Evolutionary conservation across 805 yeast species (phyloP), one percentile per base, ranked within the genome.

Genomic region (Candida parachauliodes): DNA sequence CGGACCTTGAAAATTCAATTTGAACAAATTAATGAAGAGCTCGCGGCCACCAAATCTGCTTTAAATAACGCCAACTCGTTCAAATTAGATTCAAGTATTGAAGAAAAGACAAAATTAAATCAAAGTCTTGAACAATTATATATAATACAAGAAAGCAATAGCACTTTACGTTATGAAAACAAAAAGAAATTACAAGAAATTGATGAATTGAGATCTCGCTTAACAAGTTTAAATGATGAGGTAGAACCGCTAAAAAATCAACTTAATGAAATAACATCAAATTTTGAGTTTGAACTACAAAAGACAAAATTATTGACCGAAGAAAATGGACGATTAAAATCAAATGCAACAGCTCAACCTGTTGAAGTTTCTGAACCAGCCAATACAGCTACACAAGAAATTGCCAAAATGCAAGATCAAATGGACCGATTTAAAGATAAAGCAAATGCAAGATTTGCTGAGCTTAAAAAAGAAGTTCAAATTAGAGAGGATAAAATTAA

Each of bases 101-200:
- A 39, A 16, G 76, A 69, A 36, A 79, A 78, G 38, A 57, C 65
- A 5, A 64, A 68, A 29, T 51, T 82, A 15, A 41, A 71, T 40
- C 68, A 70, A 34, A 81, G 79, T 48, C 60, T 81, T 36, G 73
- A 79, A 40, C 83, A 82, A 45, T 55, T 83, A 54, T 78, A 76
- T 47, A 62, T 82, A 18, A 57, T 83, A 38, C 68, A 84, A 36
- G 91, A 83, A 55, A 81, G 87, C 48, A 83, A 83, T 48, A 61
- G 69, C 7, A 74, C 85, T 2, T 64, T 83, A 45, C 70, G 89
- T 35, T 64, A 65, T 38, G 86, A 81, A 37, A 60, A 68, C 38
- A 43, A 42, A 12, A 41, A 36, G 10, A 54, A 51, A 28, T 31
- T 49, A 11, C 46, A 49, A 19, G 51, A 44, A 17, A 43, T 65